These are phyloP conservation scores for Taiwanofungus camphoratus DNA, from an alignment of 1,284 basidiomycete species.

Conservation along the genomic window DNA sequence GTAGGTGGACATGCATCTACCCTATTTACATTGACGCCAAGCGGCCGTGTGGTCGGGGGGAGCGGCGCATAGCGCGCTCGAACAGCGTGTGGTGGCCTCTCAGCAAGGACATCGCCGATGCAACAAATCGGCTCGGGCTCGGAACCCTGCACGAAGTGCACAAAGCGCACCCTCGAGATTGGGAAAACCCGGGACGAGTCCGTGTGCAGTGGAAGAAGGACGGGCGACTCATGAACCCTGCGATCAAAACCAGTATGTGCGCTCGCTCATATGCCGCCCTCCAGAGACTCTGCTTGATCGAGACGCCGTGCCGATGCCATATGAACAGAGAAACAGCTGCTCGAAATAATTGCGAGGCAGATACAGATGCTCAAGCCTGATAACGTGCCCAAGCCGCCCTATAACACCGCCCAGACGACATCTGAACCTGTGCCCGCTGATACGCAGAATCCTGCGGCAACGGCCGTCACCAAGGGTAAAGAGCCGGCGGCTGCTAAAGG, in stretches of 20 bases:
- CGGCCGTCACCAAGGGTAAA: conserved; percentile 34
- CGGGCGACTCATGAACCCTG: conserved; percentile 62
- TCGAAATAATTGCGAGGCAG: conserved; percentile 70
- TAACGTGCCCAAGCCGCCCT: conserved; percentile 65
- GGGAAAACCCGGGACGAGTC: conserved; percentile 94
- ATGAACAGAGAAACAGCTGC: conserved; percentile 72
- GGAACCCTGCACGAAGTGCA: conserved; percentile 82
- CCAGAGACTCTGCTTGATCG: conserved; percentile 2
- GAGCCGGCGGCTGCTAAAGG: conserved; percentile 35
- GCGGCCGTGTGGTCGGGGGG: conserved; percentile 76
- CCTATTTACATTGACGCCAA: conserved; percentile 98
- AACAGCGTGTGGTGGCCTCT: conserved; percentile 93
- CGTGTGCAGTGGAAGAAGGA: conserved; percentile 89
- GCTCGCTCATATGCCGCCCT: conserved; percentile 1
- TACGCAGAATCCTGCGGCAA: conserved; percentile 20
- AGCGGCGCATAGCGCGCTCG: conserved; percentile 75
- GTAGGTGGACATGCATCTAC: conserved; percentile 91
- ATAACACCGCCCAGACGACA: conserved; percentile 29
- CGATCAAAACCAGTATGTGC: conserved; percentile 76
- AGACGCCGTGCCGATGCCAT: conserved; percentile 3
- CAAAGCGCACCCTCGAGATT: conserved; percentile 90
- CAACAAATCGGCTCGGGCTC: conserved; percentile 71
- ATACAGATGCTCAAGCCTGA: conserved; percentile 74
- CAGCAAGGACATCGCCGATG: conserved; percentile 87
- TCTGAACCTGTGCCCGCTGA: conserved; percentile 7